These are phyloP conservation scores for Mucor circinelloides DNA, from an alignment of 371 early-diverging fungal species.

Conservation along the genomic window DNA sequence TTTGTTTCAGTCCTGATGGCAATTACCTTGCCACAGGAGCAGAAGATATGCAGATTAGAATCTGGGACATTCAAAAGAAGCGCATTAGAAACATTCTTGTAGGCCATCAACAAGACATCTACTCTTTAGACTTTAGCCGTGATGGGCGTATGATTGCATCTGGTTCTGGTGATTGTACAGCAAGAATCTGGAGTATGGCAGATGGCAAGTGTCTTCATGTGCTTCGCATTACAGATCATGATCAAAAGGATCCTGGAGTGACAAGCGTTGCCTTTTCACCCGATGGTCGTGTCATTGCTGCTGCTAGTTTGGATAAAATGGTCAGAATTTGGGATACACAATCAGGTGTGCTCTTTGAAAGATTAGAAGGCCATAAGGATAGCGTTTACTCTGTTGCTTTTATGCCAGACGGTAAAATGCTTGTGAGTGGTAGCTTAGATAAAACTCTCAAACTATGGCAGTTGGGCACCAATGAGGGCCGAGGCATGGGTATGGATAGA, in stretches of 20 bases:
- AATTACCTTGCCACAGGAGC: slow-evolving; percentile 95
- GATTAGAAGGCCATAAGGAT: slow-evolving; percentile 92
- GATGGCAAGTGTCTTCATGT: slow-evolving; percentile 70
- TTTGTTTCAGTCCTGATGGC: slow-evolving; percentile 96
- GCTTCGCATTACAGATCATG: slow-evolving; percentile 75
- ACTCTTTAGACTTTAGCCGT: slow-evolving; percentile 89
- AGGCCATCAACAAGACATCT: slow-evolving; percentile 96
- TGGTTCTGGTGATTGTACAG: slow-evolving; percentile 94
- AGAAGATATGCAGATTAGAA: slow-evolving; percentile 92
- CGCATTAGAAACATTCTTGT: slow-evolving; percentile 64
- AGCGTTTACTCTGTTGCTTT: slow-evolving; percentile 95
- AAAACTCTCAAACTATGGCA: slow-evolving; percentile 95
- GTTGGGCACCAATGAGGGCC: slow-evolving; percentile 42
- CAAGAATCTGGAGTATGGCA: slow-evolving; percentile 84
- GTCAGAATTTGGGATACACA: slow-evolving; percentile 88
- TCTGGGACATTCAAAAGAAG: slow-evolving; percentile 74
- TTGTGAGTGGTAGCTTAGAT: slow-evolving; percentile 93
- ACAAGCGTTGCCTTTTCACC: slow-evolving; percentile 90
- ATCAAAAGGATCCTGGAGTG: slow-evolving; percentile 87
- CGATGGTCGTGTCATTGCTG: slow-evolving; percentile 68
- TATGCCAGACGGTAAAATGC: slow-evolving; percentile 84
- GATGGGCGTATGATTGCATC: slow-evolving; percentile 89
- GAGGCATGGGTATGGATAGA: slow-evolving; percentile 30
- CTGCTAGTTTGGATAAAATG: slow-evolving; percentile 88
- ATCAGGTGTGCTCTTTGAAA: slow-evolving; percentile 76